Base-by-base conservation (phyloP, 768 basidiomycete genomes). In the Auriscalpium vulgare region DNA sequence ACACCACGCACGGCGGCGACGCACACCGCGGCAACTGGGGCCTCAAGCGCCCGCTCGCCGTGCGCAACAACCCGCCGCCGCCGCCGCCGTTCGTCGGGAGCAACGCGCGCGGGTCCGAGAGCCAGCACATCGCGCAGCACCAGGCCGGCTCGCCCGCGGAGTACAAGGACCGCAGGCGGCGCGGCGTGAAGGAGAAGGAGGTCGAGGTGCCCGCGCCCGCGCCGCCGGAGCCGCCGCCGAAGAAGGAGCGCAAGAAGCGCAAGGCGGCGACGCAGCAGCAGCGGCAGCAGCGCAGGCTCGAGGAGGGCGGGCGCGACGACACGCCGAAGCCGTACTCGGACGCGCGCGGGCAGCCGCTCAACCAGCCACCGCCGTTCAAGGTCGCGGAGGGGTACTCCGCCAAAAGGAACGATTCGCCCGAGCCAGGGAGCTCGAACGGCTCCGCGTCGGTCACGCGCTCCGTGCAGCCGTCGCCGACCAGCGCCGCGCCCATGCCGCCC, bases 1-100 rank as follows among this genome's bases (percentile, higher is more conserved):
- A 92, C 70, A 79, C 83, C 14, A 74, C 90, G 0, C 78, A 80
- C 47, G 78, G 80, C 19, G 85, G 85, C 45, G 78, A 88, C 66
- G 82, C 84, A 10, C 76, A 85, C 62, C 81, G 90, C 29, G 88
- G 89, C 53, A 80, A 91, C 72, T 95, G 83, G 80, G 91, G 91
- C 21, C 74, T 94, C 59, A 95, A 95, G 70, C 85, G 91, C 0
- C 86, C 89, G 21, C 79, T 93, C 21, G 74, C 87, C 2, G 72
- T 86, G 3, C 40, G 50, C 53, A 48, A n/a, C 7, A n/a, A 23
- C 38, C 57, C 38, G 38, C 68, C 67, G n/a, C n/a, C n/a, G 40
- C 68, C 64, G 53, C 72, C 68, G 54, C 61, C 60, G 54, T 64
- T 64, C 16, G 62, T 69, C 34, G 53, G 65, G 16, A 64, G 68